Conservation (phyloP, 2,329 filamentous ascomycete genomes). For the Cryphonectria nitschkei region DNA sequence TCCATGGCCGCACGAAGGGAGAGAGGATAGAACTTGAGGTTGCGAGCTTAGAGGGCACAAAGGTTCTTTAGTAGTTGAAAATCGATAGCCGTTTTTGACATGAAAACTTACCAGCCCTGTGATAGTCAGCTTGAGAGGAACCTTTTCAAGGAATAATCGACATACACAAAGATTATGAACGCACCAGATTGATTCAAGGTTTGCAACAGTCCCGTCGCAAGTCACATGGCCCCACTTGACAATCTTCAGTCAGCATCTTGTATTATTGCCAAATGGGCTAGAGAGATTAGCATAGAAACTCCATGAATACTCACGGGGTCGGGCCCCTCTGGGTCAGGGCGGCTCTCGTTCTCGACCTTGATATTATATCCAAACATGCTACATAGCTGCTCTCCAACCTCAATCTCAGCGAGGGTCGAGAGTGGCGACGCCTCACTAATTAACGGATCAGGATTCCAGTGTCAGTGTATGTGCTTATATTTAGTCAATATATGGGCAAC, state of each 20-base stretch:
- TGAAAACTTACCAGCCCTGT: slow-evolving; percentile 14
- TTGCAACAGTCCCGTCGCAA: slow-evolving; percentile 50
- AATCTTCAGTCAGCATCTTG: background rate
- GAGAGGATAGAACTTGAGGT: slow-evolving; percentile 49
- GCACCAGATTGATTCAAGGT: slow-evolving; percentile 52
- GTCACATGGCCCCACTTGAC: slow-evolving; percentile 49
- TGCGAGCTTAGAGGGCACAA: slow-evolving; percentile 35
- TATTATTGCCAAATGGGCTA: background rate
- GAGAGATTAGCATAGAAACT: background rate
- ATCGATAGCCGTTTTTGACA: background rate
- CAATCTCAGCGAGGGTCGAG: slow-evolving; percentile 48
- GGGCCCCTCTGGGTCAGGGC: slow-evolving; percentile 30
- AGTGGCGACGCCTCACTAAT: slow-evolving; percentile 50
- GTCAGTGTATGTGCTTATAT: background rate
- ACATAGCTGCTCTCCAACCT: slow-evolving; percentile 50
- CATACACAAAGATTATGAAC: slow-evolving; percentile 30
- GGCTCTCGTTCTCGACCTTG: slow-evolving; percentile 30
- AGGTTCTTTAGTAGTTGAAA: background rate
- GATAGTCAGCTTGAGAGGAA: background rate
- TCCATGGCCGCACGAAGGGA: slow-evolving; percentile 30
- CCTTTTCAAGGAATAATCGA: background rate
- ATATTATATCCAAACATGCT: slow-evolving; percentile 49
- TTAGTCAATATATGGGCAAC: background rate
- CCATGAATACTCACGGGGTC: background rate
- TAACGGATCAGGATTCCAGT: slow-evolving; percentile 36